These are phyloP conservation scores for Pterothamnion heteromorphum DNA, from an alignment of 31 red algal genomes.

Conservation along the genomic window DNA sequence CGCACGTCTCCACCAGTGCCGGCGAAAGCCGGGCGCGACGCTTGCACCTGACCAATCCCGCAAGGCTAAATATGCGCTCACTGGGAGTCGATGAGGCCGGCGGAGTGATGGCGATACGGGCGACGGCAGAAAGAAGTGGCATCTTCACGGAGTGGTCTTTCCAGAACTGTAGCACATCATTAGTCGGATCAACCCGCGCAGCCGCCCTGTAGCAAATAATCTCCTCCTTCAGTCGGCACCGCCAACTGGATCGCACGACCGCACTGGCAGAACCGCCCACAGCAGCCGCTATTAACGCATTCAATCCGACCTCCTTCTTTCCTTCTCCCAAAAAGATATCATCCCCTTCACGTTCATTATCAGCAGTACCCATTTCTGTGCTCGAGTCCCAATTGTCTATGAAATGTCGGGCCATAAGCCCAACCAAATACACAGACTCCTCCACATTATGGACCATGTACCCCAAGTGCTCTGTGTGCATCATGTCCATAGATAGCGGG, in stretches of 20 bases:
- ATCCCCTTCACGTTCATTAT: no score
- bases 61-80: conserved; percentile 15
- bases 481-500: neutral
- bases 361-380: no score
- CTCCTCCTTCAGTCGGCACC: neutral
- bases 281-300: neutral
- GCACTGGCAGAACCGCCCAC: neutral
- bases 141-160: conserved; percentile 18
- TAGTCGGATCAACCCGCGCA: neutral
- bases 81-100: neutral
- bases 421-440: conserved; percentile 24
- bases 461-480: conserved; percentile 15
- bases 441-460: conserved; percentile 6
- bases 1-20: neutral
- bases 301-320: conserved; percentile 9
- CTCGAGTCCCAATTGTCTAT: neutral
- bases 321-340: neutral
- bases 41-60: neutral
- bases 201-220: neutral
- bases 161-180: neutral
- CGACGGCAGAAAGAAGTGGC: neutral
- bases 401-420: neutral
- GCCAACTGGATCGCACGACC: conserved; percentile 13
- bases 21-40: neutral
- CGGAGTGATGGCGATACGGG: conserved; percentile 12